These are phyloP conservation scores for Dendryphion nanum DNA, from an alignment of 2,329 filamentous ascomycete genomes.

Conservation along the genomic window DNA sequence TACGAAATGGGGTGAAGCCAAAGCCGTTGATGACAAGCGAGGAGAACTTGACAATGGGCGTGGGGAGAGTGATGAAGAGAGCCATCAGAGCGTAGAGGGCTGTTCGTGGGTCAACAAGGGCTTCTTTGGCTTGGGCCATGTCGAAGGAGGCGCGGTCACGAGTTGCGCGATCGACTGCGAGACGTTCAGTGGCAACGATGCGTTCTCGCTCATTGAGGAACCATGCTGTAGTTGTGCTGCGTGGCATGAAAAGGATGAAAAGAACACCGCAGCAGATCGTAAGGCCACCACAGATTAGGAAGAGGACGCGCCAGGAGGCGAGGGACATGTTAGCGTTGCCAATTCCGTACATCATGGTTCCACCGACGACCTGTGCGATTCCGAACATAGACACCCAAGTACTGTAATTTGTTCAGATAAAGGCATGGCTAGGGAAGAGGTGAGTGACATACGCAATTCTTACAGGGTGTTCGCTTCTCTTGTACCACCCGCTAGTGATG, in stretches of 20 bases:
- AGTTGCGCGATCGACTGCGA: background rate
- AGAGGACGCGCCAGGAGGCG: conserved; percentile 49
- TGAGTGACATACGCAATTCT: conserved; percentile 14
- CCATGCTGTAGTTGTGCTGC: background rate
- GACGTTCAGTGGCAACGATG: background rate
- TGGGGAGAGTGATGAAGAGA: background rate
- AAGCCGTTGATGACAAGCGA: conserved; percentile 45
- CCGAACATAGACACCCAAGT: conserved; percentile 49
- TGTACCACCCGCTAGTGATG: conserved; percentile 39
- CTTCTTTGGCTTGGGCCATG: background rate
- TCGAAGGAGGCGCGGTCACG: background rate
- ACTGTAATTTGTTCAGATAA: conserved; percentile 7
- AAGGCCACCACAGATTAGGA: conserved; percentile 51
- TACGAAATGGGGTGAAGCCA: conserved; percentile 36
- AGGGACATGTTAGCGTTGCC: conserved; percentile 42
- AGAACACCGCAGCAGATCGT: conserved; percentile 44
- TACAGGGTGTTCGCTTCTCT: conserved; percentile 27
- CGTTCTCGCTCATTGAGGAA: conserved; percentile 3
- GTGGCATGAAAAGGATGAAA: conserved; percentile 46
- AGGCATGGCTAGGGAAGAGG: background rate
- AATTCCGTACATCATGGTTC: conserved; percentile 53
- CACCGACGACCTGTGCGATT: conserved; percentile 47
- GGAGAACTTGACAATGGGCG: conserved; percentile 36
- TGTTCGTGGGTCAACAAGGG: background rate
- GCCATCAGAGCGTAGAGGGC: background rate